Evolutionary conservation across 495 filamentous ascomycete genomes (phyloP).

Genomic region (Aspergillus diversus): DNA sequence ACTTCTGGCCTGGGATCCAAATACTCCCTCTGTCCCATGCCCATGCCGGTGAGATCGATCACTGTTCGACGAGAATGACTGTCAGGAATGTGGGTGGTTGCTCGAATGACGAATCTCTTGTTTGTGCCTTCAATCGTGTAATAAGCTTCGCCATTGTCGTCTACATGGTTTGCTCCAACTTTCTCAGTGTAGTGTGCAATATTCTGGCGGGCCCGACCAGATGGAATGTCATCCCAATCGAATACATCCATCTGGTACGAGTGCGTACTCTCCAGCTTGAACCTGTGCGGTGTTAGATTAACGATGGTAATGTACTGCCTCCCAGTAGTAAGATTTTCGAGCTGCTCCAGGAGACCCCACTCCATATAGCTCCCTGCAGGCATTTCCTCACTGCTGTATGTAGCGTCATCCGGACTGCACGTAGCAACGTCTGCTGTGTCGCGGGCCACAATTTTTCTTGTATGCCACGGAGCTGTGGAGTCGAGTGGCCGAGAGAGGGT

Average conservation of each 20-base stretch:
- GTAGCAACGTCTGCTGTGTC: background rate
- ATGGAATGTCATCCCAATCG: constrained; percentile 18
- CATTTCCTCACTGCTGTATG: constrained; percentile 15
- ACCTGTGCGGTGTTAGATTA: constrained; percentile 17
- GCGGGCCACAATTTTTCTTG: background rate
- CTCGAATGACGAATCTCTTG: constrained; percentile 17
- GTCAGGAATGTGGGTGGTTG: constrained; percentile 18
- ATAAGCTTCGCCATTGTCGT: constrained; percentile 18
- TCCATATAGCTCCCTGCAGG: constrained; percentile 17
- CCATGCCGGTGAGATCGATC: constrained; percentile 19
- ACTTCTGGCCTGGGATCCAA: constrained; percentile 15
- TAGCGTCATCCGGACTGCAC: constrained; percentile 12
- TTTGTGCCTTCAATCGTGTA: constrained; percentile 15
- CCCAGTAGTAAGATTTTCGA: constrained; percentile 8
- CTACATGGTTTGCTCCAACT: constrained; percentile 6
- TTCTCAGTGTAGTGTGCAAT: constrained; percentile 12
- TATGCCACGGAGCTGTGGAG: background rate
- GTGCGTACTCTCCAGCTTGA: constrained; percentile 17
- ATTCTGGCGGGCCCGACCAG: constrained; percentile 17
- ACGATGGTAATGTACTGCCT: constrained; percentile 19
- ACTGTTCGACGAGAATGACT: constrained; percentile 16
- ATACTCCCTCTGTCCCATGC: constrained; percentile 19
- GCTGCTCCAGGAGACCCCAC: constrained; percentile 7
- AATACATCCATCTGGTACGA: constrained; percentile 22
- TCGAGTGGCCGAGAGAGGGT: background rate